Evolutionary conservation across 768 basidiomycete species (phyloP).

Genomic region (Mycena leptocephala): DNA sequence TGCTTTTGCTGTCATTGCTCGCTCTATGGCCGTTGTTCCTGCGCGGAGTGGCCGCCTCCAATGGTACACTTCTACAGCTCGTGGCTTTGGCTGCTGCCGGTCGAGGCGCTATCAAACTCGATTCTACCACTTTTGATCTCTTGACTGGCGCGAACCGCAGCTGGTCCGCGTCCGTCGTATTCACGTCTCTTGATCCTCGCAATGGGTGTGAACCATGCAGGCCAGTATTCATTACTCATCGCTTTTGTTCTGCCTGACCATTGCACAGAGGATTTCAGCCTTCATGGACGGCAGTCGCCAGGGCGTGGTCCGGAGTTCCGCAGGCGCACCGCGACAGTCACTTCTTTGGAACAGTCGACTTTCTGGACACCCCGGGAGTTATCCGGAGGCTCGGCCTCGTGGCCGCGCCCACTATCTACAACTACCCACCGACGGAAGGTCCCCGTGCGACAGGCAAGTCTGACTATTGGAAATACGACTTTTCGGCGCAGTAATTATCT

Average conservation of each 20-base stretch:
- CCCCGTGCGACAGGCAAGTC: conserved; percentile 45
- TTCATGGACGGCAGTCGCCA: conserved; percentile 84
- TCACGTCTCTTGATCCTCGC: conserved; percentile 88
- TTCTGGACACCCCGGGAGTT: no score
- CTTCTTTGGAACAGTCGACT: conserved; percentile 71
- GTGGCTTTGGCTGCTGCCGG: conserved; percentile 77
- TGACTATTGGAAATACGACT: not conserved
- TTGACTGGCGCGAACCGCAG: conserved; percentile 82
- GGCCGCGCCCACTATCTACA: no score
- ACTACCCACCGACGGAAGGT: no score
- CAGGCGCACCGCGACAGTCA: conserved; percentile 78
- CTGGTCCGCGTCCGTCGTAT: conserved; percentile 88
- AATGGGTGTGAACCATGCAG: conserved; percentile 93
- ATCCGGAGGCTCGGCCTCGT: no score
- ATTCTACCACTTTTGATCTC: conserved; percentile 83
- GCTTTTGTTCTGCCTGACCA: not conserved
- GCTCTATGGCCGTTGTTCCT: conserved; percentile 45
- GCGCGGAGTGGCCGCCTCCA: conserved; percentile 48
- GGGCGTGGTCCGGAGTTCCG: conserved; percentile 83
- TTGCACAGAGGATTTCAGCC: conserved; percentile 86
- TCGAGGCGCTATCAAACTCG: conserved; percentile 87
- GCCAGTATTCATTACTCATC: conserved; percentile 62
- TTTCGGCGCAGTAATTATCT: not conserved
- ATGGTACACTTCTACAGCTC: conserved; percentile 69
- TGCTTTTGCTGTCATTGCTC: conserved; percentile 43